Conservation (phyloP, 805 yeast genomes). For the Suhomyces prunicola region DNA sequence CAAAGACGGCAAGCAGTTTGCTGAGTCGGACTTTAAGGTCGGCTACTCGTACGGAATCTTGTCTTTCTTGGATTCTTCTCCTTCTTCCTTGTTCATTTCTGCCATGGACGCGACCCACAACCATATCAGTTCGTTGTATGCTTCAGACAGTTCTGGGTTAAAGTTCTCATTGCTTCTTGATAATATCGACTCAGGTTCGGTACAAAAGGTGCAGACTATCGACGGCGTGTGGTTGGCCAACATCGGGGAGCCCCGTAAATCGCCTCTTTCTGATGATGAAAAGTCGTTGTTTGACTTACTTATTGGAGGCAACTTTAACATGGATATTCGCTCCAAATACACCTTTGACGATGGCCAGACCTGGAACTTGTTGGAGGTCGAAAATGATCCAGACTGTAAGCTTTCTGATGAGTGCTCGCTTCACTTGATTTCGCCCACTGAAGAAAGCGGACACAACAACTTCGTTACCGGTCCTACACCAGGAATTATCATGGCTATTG, state of each 20-base stretch:
- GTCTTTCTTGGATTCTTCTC: conserved; percentile 36
- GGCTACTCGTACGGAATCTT: conserved; percentile 35
- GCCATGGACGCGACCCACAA: conserved; percentile 18
- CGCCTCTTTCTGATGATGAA: conserved; percentile 14
- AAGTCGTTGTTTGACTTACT: conserved; percentile 24
- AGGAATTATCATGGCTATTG: conserved; percentile 39
- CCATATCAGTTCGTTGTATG: conserved; percentile 35
- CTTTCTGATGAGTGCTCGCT: conserved; percentile 49
- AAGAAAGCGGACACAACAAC: conserved; percentile 40
- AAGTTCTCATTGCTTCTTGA: conserved; percentile 45
- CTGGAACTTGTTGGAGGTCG: conserved; percentile 48
- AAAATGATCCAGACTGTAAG: conserved; percentile 44
- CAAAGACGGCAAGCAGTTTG: conserved; percentile 43
- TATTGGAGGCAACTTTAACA: conserved; percentile 15
- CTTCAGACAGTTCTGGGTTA: conserved; percentile 60
- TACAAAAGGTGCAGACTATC: conserved; percentile 46
- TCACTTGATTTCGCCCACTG: conserved; percentile 32
- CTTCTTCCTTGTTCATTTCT: conserved; percentile 32
- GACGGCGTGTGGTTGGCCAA: conserved; percentile 65
- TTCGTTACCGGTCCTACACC: conserved; percentile 53
- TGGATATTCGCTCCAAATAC: conserved; percentile 31
- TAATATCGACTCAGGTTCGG: conserved; percentile 39
- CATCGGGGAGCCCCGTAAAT: conserved; percentile 17
- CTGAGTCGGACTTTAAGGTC: conserved; percentile 38
- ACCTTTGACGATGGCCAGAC: conserved; percentile 52